These are phyloP conservation scores for Aureobasidium sp. DNA, from an alignment of 2,329 filamentous ascomycete species.

Conservation along the genomic window DNA sequence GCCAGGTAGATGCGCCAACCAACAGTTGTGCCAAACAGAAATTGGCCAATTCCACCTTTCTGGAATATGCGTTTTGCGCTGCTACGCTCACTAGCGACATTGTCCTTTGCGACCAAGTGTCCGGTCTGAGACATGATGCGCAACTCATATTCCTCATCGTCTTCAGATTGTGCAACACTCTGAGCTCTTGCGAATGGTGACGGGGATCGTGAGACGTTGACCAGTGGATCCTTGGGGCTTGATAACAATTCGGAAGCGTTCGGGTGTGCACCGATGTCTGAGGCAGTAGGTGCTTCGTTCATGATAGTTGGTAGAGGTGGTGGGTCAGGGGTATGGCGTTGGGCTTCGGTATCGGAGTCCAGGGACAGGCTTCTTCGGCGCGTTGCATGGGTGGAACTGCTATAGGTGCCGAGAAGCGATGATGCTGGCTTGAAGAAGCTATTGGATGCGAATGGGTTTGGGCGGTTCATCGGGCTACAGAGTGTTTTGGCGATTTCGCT, in stretches of 20 bases:
- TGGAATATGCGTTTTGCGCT: slow-evolving; percentile 19
- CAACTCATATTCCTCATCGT: slow-evolving; percentile 36
- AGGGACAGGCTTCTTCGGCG: slow-evolving; percentile 22
- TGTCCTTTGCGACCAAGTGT: slow-evolving; percentile 28
- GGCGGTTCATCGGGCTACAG: slow-evolving; percentile 16
- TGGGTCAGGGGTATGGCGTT: slow-evolving; percentile 13
- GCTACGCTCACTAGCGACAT: slow-evolving; percentile 24
- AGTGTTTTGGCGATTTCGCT: neutral
- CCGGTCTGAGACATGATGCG: slow-evolving; percentile 27
- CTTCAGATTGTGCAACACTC: slow-evolving; percentile 36
- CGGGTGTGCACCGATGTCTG: slow-evolving; percentile 18
- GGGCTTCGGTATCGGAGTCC: slow-evolving; percentile 27
- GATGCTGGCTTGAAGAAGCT: slow-evolving; percentile 31
- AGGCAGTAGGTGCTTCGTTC: neutral
- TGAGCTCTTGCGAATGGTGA: slow-evolving; percentile 36
- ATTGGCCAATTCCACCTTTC: slow-evolving; percentile 38
- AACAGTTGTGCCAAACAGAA: slow-evolving; percentile 37
- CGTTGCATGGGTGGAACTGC: slow-evolving; percentile 17
- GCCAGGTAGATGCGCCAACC: slow-evolving; percentile 42
- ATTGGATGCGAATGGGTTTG: slow-evolving; percentile 17
- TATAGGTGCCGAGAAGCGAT: slow-evolving; percentile 23
- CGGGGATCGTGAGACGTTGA: slow-evolving; percentile 36
- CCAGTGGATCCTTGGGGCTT: slow-evolving; percentile 30
- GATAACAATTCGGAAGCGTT: slow-evolving; percentile 16
- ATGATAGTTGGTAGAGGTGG: neutral